phyloP scores from a whole-genome alignment of 2,329 filamentous ascomycete genomes.

The Fusarium pilosicola region DNA sequence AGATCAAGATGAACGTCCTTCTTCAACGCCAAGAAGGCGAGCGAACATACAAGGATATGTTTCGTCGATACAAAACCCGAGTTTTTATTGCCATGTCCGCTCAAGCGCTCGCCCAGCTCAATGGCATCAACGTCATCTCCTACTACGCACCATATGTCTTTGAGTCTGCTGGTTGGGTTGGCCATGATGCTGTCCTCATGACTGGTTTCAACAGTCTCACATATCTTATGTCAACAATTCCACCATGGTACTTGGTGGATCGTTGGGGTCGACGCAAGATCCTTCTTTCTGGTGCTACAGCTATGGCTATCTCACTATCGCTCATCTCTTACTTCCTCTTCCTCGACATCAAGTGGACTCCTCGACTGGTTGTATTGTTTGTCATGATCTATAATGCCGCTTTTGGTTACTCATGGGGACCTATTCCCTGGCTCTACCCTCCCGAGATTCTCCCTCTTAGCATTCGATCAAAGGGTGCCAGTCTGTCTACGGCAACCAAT shows the following conservation, averaged over 20 bases:
- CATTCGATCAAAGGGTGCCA: slow-evolving; percentile 96
- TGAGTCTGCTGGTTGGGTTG: slow-evolving; percentile 94
- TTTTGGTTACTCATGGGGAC: slow-evolving; percentile 95
- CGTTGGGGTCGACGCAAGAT: slow-evolving; percentile 90
- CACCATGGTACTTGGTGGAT: slow-evolving; percentile 97
- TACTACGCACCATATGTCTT: slow-evolving; percentile 98
- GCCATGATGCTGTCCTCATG: slow-evolving; percentile 93
- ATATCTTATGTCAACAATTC: slow-evolving; percentile 91
- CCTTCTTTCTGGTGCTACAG: slow-evolving; percentile 85
- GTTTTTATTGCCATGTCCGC: slow-evolving; percentile 99
- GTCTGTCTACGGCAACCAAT: slow-evolving; percentile 93
- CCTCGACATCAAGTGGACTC: slow-evolving; percentile 81
- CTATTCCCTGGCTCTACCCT: slow-evolving; percentile 97
- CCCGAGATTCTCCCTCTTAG: slow-evolving; percentile 98
- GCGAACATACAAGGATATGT: slow-evolving; percentile 92
- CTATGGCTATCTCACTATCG: slow-evolving; percentile 89
- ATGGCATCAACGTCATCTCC: slow-evolving; percentile 99
- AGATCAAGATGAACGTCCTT: slow-evolving; percentile 98
- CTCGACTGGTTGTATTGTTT: slow-evolving; percentile 86
- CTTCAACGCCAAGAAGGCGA: slow-evolving; percentile 95
- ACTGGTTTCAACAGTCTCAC: slow-evolving; percentile 93
- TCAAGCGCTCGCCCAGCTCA: slow-evolving; percentile 93
- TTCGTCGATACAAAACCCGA: slow-evolving; percentile 87
- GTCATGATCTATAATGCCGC: slow-evolving; percentile 99
- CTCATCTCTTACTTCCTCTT: slow-evolving; percentile 95